Base-by-base conservation (phyloP, 2,329 filamentous ascomycete species). In the Sordariomycetes sp. region DNA sequence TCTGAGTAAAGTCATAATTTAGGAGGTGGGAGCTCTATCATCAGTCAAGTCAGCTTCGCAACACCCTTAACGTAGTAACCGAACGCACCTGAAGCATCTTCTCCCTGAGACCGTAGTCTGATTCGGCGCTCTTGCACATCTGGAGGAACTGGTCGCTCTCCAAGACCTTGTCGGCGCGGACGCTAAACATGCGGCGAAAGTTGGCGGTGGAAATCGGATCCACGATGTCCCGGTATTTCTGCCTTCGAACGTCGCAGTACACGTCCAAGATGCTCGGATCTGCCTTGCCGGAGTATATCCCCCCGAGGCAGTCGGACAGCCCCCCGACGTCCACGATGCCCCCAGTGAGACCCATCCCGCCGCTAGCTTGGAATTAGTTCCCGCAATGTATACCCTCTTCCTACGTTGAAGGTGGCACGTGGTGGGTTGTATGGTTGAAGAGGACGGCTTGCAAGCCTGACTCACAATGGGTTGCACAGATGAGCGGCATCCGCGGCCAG, bases 401-500 rank as follows among this genome's bases (percentile, higher is more conserved):
- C 7, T 35, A 12, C 34, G n/a, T n/a, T n/a, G n/a, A n/a, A n/a
- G n/a, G n/a, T n/a, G n/a, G n/a, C n/a, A n/a, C n/a, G n/a, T n/a
- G n/a, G n/a, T n/a, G n/a, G n/a, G n/a, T n/a, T n/a, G n/a, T n/a
- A n/a, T 35, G 34, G 34, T 6, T 6, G 34, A 35, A 35, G 12
- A 12, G 34, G 34, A 12, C 34, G 34, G 34, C 34, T 35, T 35
- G 12, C 12, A 35, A 35, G 12, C 12, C 34, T 6, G 7, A 35
- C 34, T 35, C 34, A 35, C 68, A 78, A 77, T 0, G 76, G 75
- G 64, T 78, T 79, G 64, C 76, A 79, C 18, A 78, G 62, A 57
- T 86, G 83, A 2, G 82, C 83, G 2, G 83, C 82, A 68, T 86
- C 83, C 0, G 81, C 82, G 1, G 78, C 81, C 0, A 86, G 70